Evolutionary conservation across 768 basidiomycete species (phyloP).

Genomic region (Xerocomus potaroensis): DNA sequence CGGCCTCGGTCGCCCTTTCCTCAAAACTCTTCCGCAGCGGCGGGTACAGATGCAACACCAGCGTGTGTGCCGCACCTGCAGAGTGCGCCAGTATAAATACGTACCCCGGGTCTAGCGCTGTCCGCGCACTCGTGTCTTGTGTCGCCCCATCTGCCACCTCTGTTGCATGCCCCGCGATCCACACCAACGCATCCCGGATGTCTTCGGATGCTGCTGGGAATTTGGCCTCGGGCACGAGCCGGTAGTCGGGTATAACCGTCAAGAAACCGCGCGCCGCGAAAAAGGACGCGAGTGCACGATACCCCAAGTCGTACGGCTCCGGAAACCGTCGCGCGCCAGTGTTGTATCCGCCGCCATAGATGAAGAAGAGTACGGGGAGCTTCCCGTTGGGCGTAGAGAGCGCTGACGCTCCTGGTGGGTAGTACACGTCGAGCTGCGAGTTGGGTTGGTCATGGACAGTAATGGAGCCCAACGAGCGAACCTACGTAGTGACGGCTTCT

Average conservation of each 20-base stretch:
- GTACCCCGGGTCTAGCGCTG: slow-evolving; percentile 35
- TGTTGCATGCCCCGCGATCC: slow-evolving; percentile 40
- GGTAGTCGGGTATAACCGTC: slow-evolving; percentile 67
- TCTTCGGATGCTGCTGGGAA: slow-evolving; percentile 57
- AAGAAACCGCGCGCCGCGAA: slow-evolving; percentile 57
- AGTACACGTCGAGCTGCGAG: slow-evolving; percentile 62
- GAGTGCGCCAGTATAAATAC: slow-evolving; percentile 59
- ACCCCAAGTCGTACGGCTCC: slow-evolving; percentile 46
- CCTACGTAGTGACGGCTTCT: slow-evolving; percentile 38
- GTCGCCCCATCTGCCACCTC: slow-evolving; percentile 15
- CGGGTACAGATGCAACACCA: slow-evolving; percentile 39
- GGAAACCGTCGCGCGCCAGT: slow-evolving; percentile 46
- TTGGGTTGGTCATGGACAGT: neutral
- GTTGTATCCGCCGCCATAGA: slow-evolving; percentile 65
- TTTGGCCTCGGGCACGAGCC: slow-evolving; percentile 52
- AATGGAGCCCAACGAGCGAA: neutral
- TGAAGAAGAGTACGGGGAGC: slow-evolving; percentile 54
- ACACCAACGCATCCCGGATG: slow-evolving; percentile 54
- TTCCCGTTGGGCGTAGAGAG: slow-evolving; percentile 22
- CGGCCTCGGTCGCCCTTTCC: slow-evolving; percentile 19
- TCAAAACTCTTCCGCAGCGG: slow-evolving; percentile 30
- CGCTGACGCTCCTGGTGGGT: slow-evolving; percentile 37
- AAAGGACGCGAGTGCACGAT: slow-evolving; percentile 56
- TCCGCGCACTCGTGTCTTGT: slow-evolving; percentile 8
- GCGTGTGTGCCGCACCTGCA: slow-evolving; percentile 51